Conservation (phyloP, 2,329 filamentous ascomycete genomes). For the Penicillium sp. region DNA sequence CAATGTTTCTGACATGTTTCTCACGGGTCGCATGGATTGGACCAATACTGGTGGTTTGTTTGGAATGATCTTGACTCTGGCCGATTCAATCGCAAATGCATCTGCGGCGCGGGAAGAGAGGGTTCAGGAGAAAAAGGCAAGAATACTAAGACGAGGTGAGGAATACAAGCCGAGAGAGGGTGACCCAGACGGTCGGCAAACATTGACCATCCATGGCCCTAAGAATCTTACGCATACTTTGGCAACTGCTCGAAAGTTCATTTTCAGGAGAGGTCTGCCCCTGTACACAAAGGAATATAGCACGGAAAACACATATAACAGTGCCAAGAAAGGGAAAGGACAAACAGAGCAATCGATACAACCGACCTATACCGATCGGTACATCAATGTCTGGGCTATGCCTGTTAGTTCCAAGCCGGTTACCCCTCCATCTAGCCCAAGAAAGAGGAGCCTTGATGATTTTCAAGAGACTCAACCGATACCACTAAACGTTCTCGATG, state of each 20-base stretch:
- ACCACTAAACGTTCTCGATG: constrained; percentile 31
- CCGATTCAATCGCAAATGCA: constrained; percentile 64
- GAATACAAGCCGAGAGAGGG: no score
- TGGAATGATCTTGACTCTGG: constrained; percentile 82
- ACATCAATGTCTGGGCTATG: constrained; percentile 85
- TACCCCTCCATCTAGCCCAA: constrained; percentile 34
- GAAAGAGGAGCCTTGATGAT: constrained; percentile 58
- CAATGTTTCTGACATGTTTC: constrained; percentile 76
- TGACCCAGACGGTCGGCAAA: constrained; percentile 14
- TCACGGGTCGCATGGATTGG: constrained; percentile 81
- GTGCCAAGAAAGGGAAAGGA: constrained; percentile 27
- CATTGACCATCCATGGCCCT: constrained; percentile 74
- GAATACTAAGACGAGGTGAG: no score
- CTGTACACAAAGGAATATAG: constrained; percentile 72
- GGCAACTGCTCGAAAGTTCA: constrained; percentile 81
- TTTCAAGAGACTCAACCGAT: constrained; percentile 38
- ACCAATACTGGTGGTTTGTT: constrained; percentile 77
- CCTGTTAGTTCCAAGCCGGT: constrained; percentile 51
- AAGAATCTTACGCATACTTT: constrained; percentile 80
- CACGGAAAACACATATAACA: constrained; percentile 32
- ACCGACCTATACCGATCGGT: constrained; percentile 76
- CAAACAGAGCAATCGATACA: constrained; percentile 31
- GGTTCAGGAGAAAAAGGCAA: no score
- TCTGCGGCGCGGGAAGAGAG: constrained; percentile 51
- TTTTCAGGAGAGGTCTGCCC: constrained; percentile 82